phyloP scores from a whole-genome alignment of 139 green algal species.

The Medakamo hakoo region DNA sequence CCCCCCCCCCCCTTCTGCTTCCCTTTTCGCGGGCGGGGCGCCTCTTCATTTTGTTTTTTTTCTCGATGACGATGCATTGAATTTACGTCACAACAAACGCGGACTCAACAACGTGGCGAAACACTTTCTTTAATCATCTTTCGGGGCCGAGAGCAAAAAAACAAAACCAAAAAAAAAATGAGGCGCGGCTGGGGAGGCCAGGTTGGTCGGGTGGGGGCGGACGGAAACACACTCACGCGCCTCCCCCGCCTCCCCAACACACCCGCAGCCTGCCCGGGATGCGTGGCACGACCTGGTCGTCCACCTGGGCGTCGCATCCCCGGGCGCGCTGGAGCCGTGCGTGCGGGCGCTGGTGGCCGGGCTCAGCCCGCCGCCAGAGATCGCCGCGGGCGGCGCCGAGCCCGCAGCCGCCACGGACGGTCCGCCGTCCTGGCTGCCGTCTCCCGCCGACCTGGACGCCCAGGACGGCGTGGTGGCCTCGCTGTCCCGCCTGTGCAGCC shows the following conservation, averaged over 20 bases:
- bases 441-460: no score
- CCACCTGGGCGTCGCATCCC: neutral
- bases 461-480: neutral
- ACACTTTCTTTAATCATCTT: neutral
- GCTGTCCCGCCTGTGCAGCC: neutral
- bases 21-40: no score
- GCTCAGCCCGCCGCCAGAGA: neutral
- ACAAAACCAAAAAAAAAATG: neutral
- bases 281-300: neutral
- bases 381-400: no score
- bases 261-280: neutral
- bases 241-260: neutral
- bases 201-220: neutral
- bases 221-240: neutral
- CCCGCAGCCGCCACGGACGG: neutral
- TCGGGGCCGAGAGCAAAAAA: neutral
- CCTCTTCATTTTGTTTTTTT: neutral
- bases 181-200: no score
- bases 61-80: neutral
- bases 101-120: neutral
- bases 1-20: no score
- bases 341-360: neutral
- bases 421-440: neutral
- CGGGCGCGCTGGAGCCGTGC: neutral
- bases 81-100: neutral